Conservation (phyloP, 306 rosid species). For the Senna tora region DNA sequence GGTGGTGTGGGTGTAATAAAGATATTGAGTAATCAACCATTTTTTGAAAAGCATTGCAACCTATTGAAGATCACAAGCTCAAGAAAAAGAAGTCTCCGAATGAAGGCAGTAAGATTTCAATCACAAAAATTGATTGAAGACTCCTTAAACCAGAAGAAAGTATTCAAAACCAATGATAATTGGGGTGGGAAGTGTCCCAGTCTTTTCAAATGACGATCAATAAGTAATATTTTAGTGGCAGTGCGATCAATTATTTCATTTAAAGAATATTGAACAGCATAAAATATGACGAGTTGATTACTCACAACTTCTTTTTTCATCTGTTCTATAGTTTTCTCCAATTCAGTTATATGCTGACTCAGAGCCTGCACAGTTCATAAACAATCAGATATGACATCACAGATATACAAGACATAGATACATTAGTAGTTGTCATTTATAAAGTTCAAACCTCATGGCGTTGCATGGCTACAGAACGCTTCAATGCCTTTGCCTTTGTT, state of each 20-base stretch:
- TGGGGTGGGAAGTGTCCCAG: background rate
- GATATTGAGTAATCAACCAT: conserved; percentile 21
- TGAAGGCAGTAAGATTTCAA: conserved; percentile 27
- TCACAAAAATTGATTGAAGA: conserved; percentile 12
- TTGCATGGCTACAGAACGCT: conserved; percentile 87
- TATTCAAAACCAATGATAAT: conserved; percentile 22
- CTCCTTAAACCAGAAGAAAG: background rate
- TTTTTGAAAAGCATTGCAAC: background rate
- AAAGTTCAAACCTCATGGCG: conserved; percentile 75
- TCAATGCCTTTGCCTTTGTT: conserved; percentile 86
- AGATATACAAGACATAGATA: conserved; percentile 21
- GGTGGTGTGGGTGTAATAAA: background rate
- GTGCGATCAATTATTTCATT: conserved; percentile 22
- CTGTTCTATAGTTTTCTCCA: conserved; percentile 69
- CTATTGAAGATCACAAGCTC: background rate
- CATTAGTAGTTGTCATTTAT: conserved; percentile 11
- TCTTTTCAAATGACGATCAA: background rate
- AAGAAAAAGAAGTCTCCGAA: conserved; percentile 12
- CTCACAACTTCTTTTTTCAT: conserved; percentile 85
- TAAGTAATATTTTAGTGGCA: background rate
- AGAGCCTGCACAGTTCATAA: conserved; percentile 70
- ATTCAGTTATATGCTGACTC: conserved; percentile 82
- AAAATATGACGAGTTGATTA: conserved; percentile 32
- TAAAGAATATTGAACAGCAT: background rate
- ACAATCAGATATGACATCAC: conserved; percentile 39